Conservation (phyloP, 2,329 filamentous ascomycete genomes). For the Alternaria hordeiaustralica region DNA sequence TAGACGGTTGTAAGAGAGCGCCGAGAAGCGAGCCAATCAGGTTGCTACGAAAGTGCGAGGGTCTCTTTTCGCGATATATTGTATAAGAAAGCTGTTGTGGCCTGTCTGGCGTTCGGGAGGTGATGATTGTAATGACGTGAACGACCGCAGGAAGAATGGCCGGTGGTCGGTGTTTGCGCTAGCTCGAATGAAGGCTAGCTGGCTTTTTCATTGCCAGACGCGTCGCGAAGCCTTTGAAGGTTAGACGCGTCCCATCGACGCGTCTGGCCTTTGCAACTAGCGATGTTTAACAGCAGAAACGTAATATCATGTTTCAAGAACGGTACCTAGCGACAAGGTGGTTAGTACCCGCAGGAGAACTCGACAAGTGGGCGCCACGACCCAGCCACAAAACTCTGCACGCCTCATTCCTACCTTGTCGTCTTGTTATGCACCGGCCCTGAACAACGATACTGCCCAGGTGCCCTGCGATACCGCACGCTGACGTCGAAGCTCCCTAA, state of each 20-base stretch:
- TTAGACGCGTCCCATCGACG: neutral
- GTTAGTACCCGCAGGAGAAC: neutral
- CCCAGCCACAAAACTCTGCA: conserved; percentile 1
- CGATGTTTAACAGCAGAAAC: neutral
- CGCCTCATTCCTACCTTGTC: neutral
- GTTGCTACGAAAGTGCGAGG: no score
- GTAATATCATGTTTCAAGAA: neutral
- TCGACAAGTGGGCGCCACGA: neutral
- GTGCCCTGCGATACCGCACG: neutral
- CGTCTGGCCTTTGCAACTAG: neutral
- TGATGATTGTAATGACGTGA: neutral
- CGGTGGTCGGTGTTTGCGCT: neutral
- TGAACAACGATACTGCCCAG: neutral
- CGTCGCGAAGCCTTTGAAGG: neutral
- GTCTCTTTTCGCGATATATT: neutral
- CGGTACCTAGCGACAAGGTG: neutral
- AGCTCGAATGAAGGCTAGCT: neutral
- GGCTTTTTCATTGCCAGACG: neutral
- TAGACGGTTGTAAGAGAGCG: neutral
- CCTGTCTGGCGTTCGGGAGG: neutral
- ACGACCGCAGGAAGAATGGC: neutral
- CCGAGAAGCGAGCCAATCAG: neutral
- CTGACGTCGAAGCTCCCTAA: neutral
- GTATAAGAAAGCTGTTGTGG: neutral
- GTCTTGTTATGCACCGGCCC: neutral